A percentile compares a stretch with the other conserved stretches of the same genome.
Evolutionary conservation across 192 early-diverging fungal genomes (phyloP).

Genomic region (Mortierella antarctica): DNA sequence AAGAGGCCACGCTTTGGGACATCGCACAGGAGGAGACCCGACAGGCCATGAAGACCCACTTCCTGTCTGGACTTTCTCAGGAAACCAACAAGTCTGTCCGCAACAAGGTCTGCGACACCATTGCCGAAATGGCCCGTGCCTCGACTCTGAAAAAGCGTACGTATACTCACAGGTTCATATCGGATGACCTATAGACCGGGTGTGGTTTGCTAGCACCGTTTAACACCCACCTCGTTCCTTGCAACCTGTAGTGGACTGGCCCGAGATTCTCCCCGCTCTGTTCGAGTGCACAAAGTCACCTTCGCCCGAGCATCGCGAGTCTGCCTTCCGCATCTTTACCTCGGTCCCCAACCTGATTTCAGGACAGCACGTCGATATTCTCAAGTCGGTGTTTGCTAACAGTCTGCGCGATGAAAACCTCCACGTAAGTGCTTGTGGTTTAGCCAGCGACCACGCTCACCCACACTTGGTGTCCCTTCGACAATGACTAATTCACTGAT

Average conservation of each 20-base stretch:
- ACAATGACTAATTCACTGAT: constrained; percentile 8
- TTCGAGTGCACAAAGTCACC: constrained; percentile 85
- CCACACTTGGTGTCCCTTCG: constrained; percentile 1
- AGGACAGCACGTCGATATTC: constrained; percentile 73
- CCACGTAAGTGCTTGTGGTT: constrained; percentile 45
- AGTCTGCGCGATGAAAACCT: constrained; percentile 78
- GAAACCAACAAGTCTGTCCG: constrained; percentile 81
- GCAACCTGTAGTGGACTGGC: constrained; percentile 74
- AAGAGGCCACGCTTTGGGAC: constrained; percentile 71
- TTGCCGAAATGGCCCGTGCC: constrained; percentile 86
- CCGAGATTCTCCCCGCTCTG: constrained; percentile 81
- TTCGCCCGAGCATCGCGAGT: constrained; percentile 81
- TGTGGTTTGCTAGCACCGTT: neutral
- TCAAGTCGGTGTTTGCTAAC: constrained; percentile 77
- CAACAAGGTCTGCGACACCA: constrained; percentile 95
- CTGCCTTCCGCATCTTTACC: constrained; percentile 91
- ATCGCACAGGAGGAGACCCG: constrained; percentile 72
- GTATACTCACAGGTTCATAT: constrained; percentile 18
- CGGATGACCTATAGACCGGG: neutral
- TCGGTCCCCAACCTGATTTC: constrained; percentile 83
- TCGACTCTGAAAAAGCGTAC: constrained; percentile 61
- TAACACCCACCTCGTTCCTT: neutral
- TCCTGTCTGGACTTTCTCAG: constrained; percentile 81
- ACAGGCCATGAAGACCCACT: constrained; percentile 75
- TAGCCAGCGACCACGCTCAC: neutral